phyloP scores from a whole-genome alignment of 1,139 yeast genomes.

The Blastobotrys illinoisensis region DNA sequence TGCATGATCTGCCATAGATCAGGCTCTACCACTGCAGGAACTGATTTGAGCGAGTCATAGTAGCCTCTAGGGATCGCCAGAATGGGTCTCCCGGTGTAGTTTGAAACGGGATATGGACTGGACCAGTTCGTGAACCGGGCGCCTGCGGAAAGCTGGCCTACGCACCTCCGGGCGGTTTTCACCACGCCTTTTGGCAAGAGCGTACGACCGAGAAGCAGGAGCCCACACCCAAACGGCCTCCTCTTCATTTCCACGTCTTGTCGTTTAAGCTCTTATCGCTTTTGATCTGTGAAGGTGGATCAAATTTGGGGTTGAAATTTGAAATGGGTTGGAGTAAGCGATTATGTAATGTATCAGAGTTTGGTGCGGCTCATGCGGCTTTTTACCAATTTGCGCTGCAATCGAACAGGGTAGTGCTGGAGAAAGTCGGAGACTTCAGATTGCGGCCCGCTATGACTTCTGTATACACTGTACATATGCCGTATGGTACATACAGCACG shows the following conservation, averaged over 20 bases:
- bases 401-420: too few relatives aligned
- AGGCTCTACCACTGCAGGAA: background rate
- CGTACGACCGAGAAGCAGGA: background rate
- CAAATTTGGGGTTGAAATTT: background rate
- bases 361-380: background rate
- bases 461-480: too few relatives aligned
- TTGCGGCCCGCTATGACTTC: too few relatives aligned
- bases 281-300: background rate
- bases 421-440: too few relatives aligned
- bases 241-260: background rate
- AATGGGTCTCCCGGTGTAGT: background rate
- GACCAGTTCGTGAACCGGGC: background rate
- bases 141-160: background rate
- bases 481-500: too few relatives aligned
- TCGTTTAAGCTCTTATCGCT: background rate
- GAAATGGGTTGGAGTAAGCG: background rate
- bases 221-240: background rate
- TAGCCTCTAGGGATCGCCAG: background rate
- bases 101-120: background rate
- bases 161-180: background rate
- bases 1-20: background rate
- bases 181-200: background rate
- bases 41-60: background rate
- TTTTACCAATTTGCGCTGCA: too few relatives aligned
- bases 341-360: background rate